Percentiles rank a stretch among this genome's conserved stretches.
Evolutionary conservation across 2,329 filamentous ascomycete genomes (phyloP).

Genomic region (Eutypa lata): DNA sequence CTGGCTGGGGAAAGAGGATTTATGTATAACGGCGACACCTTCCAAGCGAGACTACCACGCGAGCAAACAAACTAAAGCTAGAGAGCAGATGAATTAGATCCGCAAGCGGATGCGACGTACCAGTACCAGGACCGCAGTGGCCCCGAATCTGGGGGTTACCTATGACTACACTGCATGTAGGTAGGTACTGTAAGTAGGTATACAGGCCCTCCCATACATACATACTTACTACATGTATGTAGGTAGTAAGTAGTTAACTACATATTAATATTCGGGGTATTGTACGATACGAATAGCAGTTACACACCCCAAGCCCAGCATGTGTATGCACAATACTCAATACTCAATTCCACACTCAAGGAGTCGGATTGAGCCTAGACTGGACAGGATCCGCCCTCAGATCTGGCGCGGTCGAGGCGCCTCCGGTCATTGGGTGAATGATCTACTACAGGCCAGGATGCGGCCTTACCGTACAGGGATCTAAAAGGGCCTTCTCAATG

Average conservation of each 20-base stretch:
- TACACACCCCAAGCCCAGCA: slow-evolving; percentile 11
- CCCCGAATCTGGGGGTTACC: not conserved
- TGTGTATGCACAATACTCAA: not conserved
- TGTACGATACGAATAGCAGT: slow-evolving; percentile 10
- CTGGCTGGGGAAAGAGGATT: not conserved
- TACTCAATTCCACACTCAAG: slow-evolving; percentile 16
- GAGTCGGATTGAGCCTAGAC: slow-evolving; percentile 22
- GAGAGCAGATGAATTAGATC: not conserved
- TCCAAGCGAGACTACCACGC: not conserved
- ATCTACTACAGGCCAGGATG: slow-evolving; percentile 19
- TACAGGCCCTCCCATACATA: too few relatives aligned
- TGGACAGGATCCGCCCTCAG: slow-evolving; percentile 17
- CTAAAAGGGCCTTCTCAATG: slow-evolving; percentile 28
- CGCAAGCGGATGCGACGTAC: not conserved
- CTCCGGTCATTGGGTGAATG: slow-evolving; percentile 23
- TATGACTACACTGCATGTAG: not conserved
- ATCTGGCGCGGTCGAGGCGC: slow-evolving; percentile 12
- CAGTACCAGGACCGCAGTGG: not conserved
- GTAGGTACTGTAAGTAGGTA: too few relatives aligned
- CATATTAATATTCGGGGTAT: slow-evolving; percentile 6
- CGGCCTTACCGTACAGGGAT: slow-evolving; percentile 21
- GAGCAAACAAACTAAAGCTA: not conserved
- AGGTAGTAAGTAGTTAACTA: not conserved
- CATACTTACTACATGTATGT: not conserved
- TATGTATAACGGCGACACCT: not conserved